Evolutionary conservation across 306 rosid genomes (phyloP).

Genomic region (Cotoneaster glaucophyllus): DNA sequence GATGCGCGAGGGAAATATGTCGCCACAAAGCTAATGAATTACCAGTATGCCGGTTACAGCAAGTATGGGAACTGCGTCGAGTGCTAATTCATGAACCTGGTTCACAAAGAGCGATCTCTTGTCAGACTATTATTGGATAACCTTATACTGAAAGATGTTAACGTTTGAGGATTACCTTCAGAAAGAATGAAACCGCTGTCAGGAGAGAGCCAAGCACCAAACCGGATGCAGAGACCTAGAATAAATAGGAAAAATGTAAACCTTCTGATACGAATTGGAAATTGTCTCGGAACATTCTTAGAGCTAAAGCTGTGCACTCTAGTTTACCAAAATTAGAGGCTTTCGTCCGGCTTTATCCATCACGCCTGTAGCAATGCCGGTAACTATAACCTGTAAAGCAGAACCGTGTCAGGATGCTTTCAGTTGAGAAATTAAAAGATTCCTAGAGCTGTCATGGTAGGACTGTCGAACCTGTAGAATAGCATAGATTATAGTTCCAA

Average conservation of each 20-base stretch:
- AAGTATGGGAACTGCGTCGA: conserved; percentile 47
- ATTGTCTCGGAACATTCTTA: not conserved
- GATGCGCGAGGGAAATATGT: not conserved
- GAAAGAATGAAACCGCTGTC: conserved; percentile 65
- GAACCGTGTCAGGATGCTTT: conserved; percentile 1
- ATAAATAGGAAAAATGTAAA: conserved; percentile 3
- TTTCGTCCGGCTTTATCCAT: conserved; percentile 76
- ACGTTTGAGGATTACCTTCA: conserved; percentile 44
- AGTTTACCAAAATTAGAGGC: conserved; percentile 69
- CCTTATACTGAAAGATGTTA: not conserved
- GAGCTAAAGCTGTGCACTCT: not conserved
- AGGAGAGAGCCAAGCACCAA: conserved; percentile 52
- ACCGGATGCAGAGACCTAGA: conserved; percentile 67
- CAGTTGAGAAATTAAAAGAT: not conserved
- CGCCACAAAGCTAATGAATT: conserved; percentile 9
- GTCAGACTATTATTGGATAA: conserved; percentile 2
- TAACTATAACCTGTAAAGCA: conserved; percentile 51
- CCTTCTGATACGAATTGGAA: not conserved
- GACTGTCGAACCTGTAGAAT: conserved; percentile 56
- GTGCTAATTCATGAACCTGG: conserved; percentile 52
- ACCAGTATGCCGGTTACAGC: conserved; percentile 74
- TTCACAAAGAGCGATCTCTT: conserved; percentile 8
- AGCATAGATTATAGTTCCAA: conserved; percentile 61
- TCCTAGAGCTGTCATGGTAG: conserved; percentile 1
- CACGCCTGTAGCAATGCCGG: conserved; percentile 52